Evolutionary conservation across 331 rosid genomes (phyloP).

Genomic region (Stylosanthes scabra): DNA sequence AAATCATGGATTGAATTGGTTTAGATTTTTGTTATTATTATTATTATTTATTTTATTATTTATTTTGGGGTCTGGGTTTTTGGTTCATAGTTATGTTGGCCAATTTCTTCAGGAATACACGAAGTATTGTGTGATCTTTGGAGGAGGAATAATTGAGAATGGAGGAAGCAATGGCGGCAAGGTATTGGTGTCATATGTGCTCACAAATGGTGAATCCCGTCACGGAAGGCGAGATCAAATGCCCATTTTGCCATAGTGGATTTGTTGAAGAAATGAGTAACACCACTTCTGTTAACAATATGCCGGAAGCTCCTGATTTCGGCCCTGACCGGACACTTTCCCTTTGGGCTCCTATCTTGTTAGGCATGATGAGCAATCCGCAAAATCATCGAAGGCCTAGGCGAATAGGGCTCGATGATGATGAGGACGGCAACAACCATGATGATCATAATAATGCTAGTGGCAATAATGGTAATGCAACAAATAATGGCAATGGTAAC

Average conservation of each 20-base stretch:
- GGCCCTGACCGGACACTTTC: conserved; percentile 67
- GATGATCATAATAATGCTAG: conserved; percentile 10
- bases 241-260: conserved; percentile 71
- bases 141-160: conserved; percentile 31
- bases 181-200: conserved; percentile 80
- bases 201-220: conserved; percentile 62
- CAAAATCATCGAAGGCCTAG: conserved; percentile 58
- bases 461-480: neutral
- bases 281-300: conserved; percentile 13
- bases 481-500: no score
- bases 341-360: conserved; percentile 81
- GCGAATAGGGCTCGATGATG: conserved; percentile 47
- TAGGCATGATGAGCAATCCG: conserved; percentile 77
- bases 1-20: neutral
- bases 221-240: conserved; percentile 64
- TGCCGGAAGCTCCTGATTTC: conserved; percentile 50
- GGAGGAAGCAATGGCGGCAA: conserved; percentile 62
- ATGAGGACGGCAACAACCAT: conserved; percentile 39
- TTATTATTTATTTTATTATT: no score
- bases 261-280: conserved; percentile 65
- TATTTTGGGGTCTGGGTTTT: neutral
- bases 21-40: neutral
- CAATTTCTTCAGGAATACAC: conserved; percentile 33
- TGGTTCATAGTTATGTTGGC: conserved; percentile 19
- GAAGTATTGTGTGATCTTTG: conserved; percentile 1